Base-by-base conservation (phyloP, 169 alveolate genomes). In the Plasmodium berghei region DNA sequence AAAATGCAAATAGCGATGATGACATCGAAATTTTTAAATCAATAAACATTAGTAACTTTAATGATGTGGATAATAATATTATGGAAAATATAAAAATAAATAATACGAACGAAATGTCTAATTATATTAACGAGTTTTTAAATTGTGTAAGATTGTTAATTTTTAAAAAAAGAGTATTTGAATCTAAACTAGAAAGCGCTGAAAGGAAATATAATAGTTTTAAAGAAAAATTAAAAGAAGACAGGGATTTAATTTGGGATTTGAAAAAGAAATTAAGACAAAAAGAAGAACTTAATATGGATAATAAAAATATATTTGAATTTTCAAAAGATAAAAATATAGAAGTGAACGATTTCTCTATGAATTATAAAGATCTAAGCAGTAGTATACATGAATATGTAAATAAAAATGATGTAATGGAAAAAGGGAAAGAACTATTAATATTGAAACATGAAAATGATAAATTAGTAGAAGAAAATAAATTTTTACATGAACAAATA, bases 201-300 rank as follows among this genome's bases (percentile, higher is more conserved):
- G 90, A 80, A 61, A 66, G 14, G 67, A 80, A 67, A 18, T 80
- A 80, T 48, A 67, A 64, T 52, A 52, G 16, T 48, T 80, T 80
- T 80, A 80, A 80, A 14, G 90, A 80, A 14, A 80, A 80, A 52
- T 59, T 80, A 10, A 80, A 80, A 48, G 83, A 80, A 56, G 90
- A 80, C 12, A 80, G 72, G 49, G 90, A 80, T 40, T 18, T 80
- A 46, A 80, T 80, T 52, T 67, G 49, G 26, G 90, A 80, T 18
- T 80, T 80, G 67, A 80, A 80, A 46, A 66, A 80, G 45, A 80
- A 71, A 71, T 61, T 80, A 55, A 80, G 90, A 67, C 73, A 80
- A 55, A 80, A 69, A 16, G 85, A 80, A 4, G 90, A 80, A 20
- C 10, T 63, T 46, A 52, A 62, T 58, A 2, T 40, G 20, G 26